A percentile compares a stretch with the other conserved stretches of the same genome.
Evolutionary conservation across 495 filamentous ascomycete species (phyloP).

Genomic region (Aspergillus taichungensis): DNA sequence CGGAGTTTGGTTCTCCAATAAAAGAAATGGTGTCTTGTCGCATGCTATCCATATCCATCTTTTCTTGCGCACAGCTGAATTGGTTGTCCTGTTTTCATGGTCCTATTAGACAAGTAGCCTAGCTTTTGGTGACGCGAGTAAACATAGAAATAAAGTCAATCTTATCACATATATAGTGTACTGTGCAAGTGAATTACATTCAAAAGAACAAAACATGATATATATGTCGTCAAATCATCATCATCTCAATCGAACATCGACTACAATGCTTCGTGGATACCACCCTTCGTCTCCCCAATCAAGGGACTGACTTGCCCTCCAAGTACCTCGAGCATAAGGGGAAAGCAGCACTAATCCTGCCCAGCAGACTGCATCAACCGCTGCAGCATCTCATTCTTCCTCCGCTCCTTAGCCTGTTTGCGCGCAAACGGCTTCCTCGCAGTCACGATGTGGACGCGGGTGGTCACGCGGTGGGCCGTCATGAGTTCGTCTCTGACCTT

Average conservation of each 20-base stretch:
- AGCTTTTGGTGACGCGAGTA: no score
- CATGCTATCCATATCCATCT: no score
- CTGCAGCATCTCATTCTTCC: conserved; percentile 14
- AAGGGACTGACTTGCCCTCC: no score
- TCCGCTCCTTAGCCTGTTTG: conserved; percentile 16
- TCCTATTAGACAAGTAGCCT: no score
- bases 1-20: conserved; percentile 20
- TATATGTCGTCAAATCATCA: neutral
- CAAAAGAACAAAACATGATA: no score
- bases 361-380: conserved; percentile 11
- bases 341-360: no score
- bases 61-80: neutral
- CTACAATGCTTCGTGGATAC: no score
- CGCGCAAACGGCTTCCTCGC: conserved; percentile 45
- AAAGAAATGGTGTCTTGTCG: neutral
- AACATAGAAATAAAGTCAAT: no score
- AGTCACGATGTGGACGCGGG: conserved; percentile 44
- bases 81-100: no score
- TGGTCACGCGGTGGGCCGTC: conserved; percentile 29
- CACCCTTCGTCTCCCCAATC: no score
- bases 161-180: neutral
- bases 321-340: no score
- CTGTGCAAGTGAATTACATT: no score
- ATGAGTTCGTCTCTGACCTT: conserved; percentile 45
- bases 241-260: neutral